A percentile compares a stretch with the other conserved stretches of the same genome.
Evolutionary conservation across 2,329 filamentous ascomycete species (phyloP).

Genomic region (Aureobasidium melanogenum): DNA sequence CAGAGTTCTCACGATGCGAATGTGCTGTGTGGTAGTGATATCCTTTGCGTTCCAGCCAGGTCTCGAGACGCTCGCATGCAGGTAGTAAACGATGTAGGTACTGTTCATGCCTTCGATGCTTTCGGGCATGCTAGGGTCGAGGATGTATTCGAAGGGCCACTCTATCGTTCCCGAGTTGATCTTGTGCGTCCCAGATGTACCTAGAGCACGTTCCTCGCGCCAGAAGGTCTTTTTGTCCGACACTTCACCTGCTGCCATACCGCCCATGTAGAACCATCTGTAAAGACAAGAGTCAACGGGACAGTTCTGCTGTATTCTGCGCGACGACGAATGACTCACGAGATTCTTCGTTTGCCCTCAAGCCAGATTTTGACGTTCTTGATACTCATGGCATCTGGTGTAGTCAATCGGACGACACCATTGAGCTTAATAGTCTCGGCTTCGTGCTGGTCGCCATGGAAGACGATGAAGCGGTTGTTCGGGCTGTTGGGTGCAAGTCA

Average conservation of each 20-base stretch:
- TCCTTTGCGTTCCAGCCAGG: slow-evolving; percentile 79
- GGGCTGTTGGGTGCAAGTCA: slow-evolving; percentile 25
- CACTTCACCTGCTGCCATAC: slow-evolving; percentile 31
- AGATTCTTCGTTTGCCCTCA: slow-evolving; percentile 40
- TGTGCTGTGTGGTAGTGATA: slow-evolving; percentile 63
- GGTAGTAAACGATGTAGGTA: slow-evolving; percentile 78
- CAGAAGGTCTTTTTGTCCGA: slow-evolving; percentile 39
- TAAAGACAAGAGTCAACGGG: not conserved
- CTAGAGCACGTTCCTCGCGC: slow-evolving; percentile 35
- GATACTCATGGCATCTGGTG: slow-evolving; percentile 39
- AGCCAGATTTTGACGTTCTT: slow-evolving; percentile 38
- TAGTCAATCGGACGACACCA: slow-evolving; percentile 38
- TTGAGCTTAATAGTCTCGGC: slow-evolving; percentile 36
- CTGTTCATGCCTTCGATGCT: slow-evolving; percentile 84
- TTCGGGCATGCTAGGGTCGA: slow-evolving; percentile 53
- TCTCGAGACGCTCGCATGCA: slow-evolving; percentile 81
- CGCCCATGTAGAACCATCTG: slow-evolving; percentile 29
- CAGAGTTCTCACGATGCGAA: slow-evolving; percentile 40
- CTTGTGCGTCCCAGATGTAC: slow-evolving; percentile 40
- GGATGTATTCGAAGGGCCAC: slow-evolving; percentile 42
- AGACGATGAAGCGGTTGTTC: slow-evolving; percentile 40
- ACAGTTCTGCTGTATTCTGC: not conserved
- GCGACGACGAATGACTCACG: slow-evolving; percentile 23
- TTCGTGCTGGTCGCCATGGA: slow-evolving; percentile 40
- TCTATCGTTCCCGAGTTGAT: slow-evolving; percentile 41